Conservation (phyloP, 1,284 basidiomycete species). For the Psilocybe mexicana region DNA sequence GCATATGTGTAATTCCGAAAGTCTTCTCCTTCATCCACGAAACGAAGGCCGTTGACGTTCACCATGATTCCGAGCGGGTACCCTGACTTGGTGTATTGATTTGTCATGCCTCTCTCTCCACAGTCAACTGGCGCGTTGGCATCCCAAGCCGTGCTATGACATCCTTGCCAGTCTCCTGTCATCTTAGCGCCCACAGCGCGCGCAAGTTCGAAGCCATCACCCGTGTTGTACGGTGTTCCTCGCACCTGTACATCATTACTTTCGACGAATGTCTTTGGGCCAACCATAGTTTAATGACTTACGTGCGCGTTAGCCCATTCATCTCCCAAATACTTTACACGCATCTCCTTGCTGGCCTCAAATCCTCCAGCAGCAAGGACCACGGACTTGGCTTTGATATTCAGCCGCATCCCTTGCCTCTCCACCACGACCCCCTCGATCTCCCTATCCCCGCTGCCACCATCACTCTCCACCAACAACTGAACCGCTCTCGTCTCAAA, state of each 20-base stretch:
- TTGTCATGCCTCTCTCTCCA: constrained; percentile 58
- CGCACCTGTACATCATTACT: constrained; percentile 47
- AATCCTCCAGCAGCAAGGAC: constrained; percentile 67
- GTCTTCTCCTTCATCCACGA: constrained; percentile 71
- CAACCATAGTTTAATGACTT: constrained; percentile 12
- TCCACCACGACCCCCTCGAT: constrained; percentile 48
- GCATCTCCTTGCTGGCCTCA: constrained; percentile 54
- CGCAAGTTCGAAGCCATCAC: constrained; percentile 61
- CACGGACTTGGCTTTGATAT: constrained; percentile 44
- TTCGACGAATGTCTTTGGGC: neutral
- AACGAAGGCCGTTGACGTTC: constrained; percentile 54
- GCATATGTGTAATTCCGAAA: constrained; percentile 74
- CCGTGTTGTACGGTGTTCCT: constrained; percentile 68
- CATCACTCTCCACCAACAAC: constrained; percentile 34
- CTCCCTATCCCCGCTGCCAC: constrained; percentile 22
- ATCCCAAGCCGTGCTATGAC: constrained; percentile 73
- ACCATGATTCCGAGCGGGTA: constrained; percentile 72
- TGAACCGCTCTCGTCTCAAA: constrained; percentile 51
- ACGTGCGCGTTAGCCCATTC: constrained; percentile 61
- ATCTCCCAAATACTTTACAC: constrained; percentile 52
- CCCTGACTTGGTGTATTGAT: constrained; percentile 72
- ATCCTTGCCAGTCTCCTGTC: constrained; percentile 60
- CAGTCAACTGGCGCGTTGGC: constrained; percentile 52
- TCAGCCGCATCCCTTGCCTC: constrained; percentile 35
- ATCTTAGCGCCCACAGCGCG: constrained; percentile 52